Percentiles rank a stretch among this genome's conserved stretches.
These are phyloP conservation scores for Begonia loranthoides DNA, from an alignment of 306 rosid genomes.

Conservation along the genomic window DNA sequence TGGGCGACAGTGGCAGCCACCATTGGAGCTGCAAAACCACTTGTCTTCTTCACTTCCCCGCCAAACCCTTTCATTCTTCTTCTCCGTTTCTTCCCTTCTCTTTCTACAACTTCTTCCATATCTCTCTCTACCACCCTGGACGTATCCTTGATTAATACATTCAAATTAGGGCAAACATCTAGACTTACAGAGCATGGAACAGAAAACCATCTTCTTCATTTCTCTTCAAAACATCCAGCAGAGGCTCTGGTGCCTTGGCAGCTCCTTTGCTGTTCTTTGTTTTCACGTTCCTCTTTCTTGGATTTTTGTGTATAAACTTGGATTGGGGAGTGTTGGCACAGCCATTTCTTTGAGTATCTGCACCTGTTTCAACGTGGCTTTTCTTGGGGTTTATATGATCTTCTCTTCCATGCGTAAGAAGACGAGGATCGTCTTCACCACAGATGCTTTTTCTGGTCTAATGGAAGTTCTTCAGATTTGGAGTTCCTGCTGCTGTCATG, in stretches of 20 bases:
- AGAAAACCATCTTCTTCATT: conserved; percentile 3
- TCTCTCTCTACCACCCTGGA: too few relatives aligned
- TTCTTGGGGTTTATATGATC: not conserved
- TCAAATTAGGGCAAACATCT: too few relatives aligned
- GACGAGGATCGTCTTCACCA: conserved; percentile 1
- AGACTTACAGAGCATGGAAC: not conserved
- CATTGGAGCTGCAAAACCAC: conserved; percentile 3
- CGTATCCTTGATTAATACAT: too few relatives aligned
- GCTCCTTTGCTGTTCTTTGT: not conserved
- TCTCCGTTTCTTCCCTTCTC: not conserved
- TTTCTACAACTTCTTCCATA: not conserved
- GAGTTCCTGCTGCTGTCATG: conserved; percentile 5
- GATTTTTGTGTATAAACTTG: conserved; percentile 3
- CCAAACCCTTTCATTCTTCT: conserved; percentile 1
- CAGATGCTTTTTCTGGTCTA: conserved; percentile 5
- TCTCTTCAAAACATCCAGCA: conserved; percentile 1
- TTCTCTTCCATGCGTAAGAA: not conserved
- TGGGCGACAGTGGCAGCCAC: not conserved
- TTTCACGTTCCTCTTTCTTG: conserved; percentile 7
- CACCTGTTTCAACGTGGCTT: conserved; percentile 4
- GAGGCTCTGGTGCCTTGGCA: not conserved
- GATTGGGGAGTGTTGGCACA: conserved; percentile 6
- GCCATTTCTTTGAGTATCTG: not conserved
- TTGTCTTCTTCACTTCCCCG: conserved; percentile 2
- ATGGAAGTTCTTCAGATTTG: conserved; percentile 3